These are phyloP conservation scores for Tulasnella sp. DNA, from an alignment of 768 basidiomycete species.

Conservation along the genomic window DNA sequence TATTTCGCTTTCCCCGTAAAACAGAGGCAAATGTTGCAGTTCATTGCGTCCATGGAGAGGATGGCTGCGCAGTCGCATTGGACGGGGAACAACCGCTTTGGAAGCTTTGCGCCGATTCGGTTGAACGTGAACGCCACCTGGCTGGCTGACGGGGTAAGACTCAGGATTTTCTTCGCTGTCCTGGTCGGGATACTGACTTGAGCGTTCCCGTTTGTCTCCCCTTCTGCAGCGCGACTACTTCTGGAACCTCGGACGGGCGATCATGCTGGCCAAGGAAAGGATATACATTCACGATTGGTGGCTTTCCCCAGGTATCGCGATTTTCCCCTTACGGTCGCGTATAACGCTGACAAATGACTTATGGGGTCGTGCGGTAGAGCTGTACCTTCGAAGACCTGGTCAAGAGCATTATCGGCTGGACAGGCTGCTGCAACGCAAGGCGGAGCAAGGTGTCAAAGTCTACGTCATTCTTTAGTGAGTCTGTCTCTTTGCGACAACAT, in stretches of 20 bases:
- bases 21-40: slow-evolving; percentile 92
- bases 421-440: slow-evolving; percentile 74
- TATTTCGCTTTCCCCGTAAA: background rate
- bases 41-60: slow-evolving; percentile 83
- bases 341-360: background rate
- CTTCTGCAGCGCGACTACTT: slow-evolving; percentile 99
- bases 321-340: background rate
- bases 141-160: slow-evolving; percentile 87
- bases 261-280: slow-evolving; percentile 72
- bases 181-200: background rate
- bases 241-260: slow-evolving; percentile 91
- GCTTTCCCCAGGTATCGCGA: slow-evolving; percentile 64
- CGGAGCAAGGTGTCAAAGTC: slow-evolving; percentile 91
- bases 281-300: slow-evolving; percentile 99
- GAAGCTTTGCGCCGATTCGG: slow-evolving; percentile 86
- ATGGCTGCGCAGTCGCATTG: slow-evolving; percentile 68
- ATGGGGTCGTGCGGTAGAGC: slow-evolving; percentile 34
- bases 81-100: slow-evolving; percentile 73
- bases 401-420: slow-evolving; percentile 84
- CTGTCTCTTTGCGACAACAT: background rate
- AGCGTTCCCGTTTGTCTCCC: background rate
- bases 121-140: slow-evolving; percentile 92
- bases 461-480: slow-evolving; percentile 87
- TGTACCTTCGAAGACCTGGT: slow-evolving; percentile 73
- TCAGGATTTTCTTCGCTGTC: background rate